Conservation (phyloP, 202 grass and related monocot genomes). For the Setaria viridis region DNA sequence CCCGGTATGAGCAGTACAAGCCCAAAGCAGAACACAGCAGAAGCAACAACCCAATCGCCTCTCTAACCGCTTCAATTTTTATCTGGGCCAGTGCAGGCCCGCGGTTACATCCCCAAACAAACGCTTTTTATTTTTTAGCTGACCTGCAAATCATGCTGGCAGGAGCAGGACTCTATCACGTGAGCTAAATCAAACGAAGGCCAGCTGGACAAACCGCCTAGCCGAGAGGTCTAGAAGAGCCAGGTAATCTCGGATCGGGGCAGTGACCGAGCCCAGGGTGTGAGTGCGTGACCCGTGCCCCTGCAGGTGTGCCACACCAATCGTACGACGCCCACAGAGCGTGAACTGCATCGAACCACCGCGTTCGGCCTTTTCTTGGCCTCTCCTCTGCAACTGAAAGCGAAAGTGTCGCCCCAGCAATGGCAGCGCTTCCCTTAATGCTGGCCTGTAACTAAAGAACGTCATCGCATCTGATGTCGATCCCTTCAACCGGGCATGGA, state of each 20-base stretch:
- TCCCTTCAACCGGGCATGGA: background rate
- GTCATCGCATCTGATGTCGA: background rate
- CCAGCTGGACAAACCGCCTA: slow-evolving; percentile 20
- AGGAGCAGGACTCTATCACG: background rate
- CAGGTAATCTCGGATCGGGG: background rate
- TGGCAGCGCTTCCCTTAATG: background rate
- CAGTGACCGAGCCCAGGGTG: background rate
- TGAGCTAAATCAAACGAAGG: background rate
- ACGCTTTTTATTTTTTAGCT: too few species aligned
- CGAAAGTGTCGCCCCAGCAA: background rate
- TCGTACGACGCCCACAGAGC: background rate
- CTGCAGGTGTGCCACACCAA: background rate
- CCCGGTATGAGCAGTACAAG: background rate
- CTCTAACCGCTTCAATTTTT: too few species aligned
- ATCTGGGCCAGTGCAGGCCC: background rate
- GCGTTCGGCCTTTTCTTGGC: background rate
- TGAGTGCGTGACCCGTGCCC: background rate
- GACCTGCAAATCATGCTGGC: background rate
- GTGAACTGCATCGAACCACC: background rate
- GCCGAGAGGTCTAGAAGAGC: slow-evolving; percentile 10
- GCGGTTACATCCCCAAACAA: background rate
- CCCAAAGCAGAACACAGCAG: background rate
- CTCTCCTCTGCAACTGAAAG: slow-evolving; percentile 5
- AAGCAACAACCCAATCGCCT: background rate
- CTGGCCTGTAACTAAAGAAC: background rate